phyloP scores from a whole-genome alignment of 202 grass and related monocot species.

The Miscanthus sacchariflorus region DNA sequence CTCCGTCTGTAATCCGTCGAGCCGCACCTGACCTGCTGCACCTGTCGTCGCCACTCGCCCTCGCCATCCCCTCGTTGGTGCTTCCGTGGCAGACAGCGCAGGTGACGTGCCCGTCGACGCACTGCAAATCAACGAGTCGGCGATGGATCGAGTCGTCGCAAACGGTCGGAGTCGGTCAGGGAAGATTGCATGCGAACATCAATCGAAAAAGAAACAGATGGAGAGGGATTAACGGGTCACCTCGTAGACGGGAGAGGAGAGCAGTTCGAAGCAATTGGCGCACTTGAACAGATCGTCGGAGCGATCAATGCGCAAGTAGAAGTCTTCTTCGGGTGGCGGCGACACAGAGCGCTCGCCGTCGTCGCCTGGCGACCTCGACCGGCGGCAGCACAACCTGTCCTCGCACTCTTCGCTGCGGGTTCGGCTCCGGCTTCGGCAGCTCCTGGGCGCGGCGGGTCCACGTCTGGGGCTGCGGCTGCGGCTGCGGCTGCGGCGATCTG shows the following conservation, averaged over 20 bases:
- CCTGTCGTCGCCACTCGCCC: not conserved
- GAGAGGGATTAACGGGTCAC: not conserved
- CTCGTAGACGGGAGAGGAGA: conserved; percentile 27
- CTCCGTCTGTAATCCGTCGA: not conserved
- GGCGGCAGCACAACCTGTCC: not conserved
- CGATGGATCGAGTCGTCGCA: too few relatives aligned
- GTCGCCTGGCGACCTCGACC: not conserved
- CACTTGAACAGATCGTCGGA: conserved; percentile 10
- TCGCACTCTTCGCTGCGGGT: conserved; percentile 28
- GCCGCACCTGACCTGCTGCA: not conserved
- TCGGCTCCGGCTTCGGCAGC: conserved; percentile 27
- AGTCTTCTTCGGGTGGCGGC: not conserved
- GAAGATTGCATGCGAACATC: too few relatives aligned
- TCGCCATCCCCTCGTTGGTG: not conserved
- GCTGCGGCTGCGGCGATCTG: not conserved
- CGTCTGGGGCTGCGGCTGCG: not conserved
- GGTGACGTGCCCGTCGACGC: conserved; percentile 19
- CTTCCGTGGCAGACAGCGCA: not conserved
- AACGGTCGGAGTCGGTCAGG: too few relatives aligned
- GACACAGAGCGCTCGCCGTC: not conserved
- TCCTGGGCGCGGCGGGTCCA: not conserved
- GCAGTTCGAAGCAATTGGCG: not conserved
- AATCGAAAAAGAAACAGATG: too few relatives aligned
- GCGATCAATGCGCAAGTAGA: conserved; percentile 1
- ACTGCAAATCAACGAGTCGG: not conserved